phyloP scores from a whole-genome alignment of 139 green algal species.

The Trebouxia sp. region DNA sequence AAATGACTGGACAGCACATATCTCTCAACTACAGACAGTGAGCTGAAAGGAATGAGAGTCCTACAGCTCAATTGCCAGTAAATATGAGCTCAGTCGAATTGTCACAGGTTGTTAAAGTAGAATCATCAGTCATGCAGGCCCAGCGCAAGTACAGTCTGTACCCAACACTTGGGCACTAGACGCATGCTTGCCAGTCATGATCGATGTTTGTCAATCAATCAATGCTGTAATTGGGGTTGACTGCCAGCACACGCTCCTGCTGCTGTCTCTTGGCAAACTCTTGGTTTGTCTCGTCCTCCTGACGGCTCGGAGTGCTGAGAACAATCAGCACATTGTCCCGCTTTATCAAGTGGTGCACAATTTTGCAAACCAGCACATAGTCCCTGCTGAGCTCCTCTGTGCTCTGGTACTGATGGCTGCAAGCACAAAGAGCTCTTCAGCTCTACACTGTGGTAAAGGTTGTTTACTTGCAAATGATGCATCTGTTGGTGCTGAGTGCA shows the following conservation, averaged over 20 bases:
- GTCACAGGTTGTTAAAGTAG: too few relatives aligned
- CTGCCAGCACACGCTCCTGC: slow-evolving; percentile 72
- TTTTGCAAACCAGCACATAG: slow-evolving; percentile 48
- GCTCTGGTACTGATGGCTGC: slow-evolving; percentile 40
- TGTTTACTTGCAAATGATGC: not conserved
- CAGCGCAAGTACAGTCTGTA: too few relatives aligned
- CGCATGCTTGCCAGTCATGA: too few relatives aligned
- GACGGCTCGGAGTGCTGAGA: slow-evolving; percentile 47
- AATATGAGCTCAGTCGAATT: too few relatives aligned
- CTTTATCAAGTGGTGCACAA: slow-evolving; percentile 79
- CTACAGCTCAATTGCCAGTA: too few relatives aligned
- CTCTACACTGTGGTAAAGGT: not conserved
- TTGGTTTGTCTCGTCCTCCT: slow-evolving; percentile 53
- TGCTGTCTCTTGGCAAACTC: slow-evolving; percentile 57
- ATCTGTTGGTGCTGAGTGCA: not conserved
- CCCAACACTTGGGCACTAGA: too few relatives aligned
- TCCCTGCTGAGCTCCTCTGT: slow-evolving; percentile 38
- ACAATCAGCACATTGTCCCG: slow-evolving; percentile 71
- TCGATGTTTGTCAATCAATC: slow-evolving; percentile 43
- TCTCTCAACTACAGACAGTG: too few relatives aligned
- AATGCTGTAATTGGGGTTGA: slow-evolving; percentile 77
- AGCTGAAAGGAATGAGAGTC: too few relatives aligned
- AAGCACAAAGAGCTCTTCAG: not conserved
- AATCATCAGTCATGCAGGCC: too few relatives aligned
- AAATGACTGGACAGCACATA: too few relatives aligned